Evolutionary conservation across 164 flowering plant species (phyloP), one percentile per base, ranked within the genome.

Genomic region (Nelumbo lutea): DNA sequence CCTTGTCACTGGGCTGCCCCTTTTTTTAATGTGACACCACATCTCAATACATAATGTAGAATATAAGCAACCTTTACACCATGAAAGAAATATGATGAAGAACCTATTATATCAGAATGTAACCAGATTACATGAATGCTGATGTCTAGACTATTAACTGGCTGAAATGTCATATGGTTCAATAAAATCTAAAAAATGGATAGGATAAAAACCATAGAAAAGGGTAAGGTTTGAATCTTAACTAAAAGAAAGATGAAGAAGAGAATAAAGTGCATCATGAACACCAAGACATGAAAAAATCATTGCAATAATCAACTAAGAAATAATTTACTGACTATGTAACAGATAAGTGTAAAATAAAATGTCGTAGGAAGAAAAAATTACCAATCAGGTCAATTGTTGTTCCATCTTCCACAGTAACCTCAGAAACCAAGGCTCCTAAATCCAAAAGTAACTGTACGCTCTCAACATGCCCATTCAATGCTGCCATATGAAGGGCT

Each of bases 401-500:
- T 9, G 90, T 86, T 65, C 98, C 96, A 80, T 94, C 98, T 73
- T 90, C 91, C 62, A 87, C 80, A 5, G 98, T 91, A 43, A 82
- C 81, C 68, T 78, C 79, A 73, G 83, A 77, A 63, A 90, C 83
- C 67, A 85, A 84, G 65, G 96, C 98, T 61, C 96, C 96, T 8
- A 94, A 77, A 68, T 94, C 96, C 77, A 91, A 71, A 56, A 94
- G 88, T 61, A 94, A 80, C 40, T 87, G 91, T 45, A 90, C 78
- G 8, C 79, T 84, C 47, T 90, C 98, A 15, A 79, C 83, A 81
- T 94, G 97, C 61, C 98, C 96, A 75, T 94, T 91, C 67, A 94
- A 77, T 55, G 97, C 92, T 41, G 97, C 96, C 98, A 94, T 91
- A 80, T 94, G 97, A 53, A 94, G 87, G 15, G 98, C 95, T 70